Percentiles rank a stretch among this genome's conserved stretches.
phyloP scores from a whole-genome alignment of 2,329 filamentous ascomycete genomes.

The Aureobasidium namibiae region DNA sequence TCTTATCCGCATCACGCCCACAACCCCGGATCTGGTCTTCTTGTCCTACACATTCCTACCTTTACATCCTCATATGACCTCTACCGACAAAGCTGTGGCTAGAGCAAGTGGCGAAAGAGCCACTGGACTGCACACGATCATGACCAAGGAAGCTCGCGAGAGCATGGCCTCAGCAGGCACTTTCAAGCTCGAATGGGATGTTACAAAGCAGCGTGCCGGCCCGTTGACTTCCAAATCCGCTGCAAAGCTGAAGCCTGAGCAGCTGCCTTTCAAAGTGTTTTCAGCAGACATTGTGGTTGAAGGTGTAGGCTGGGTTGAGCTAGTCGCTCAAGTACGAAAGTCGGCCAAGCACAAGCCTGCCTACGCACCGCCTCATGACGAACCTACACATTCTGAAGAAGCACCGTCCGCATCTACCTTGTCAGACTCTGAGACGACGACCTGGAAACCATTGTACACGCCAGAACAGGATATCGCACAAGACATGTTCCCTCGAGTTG shows the following conservation, averaged over 20 bases:
- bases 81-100: constrained; percentile 68
- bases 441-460: not conserved
- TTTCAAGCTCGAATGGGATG: constrained; percentile 70
- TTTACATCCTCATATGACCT: constrained; percentile 65
- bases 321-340: constrained; percentile 68
- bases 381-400: not conserved
- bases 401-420: not conserved
- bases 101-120: constrained; percentile 59
- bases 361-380: not conserved
- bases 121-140: constrained; percentile 50
- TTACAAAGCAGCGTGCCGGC: constrained; percentile 70
- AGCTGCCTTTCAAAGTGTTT: constrained; percentile 71
- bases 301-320: constrained; percentile 86
- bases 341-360: constrained; percentile 8
- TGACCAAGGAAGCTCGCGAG: constrained; percentile 37
- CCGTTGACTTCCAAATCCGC: constrained; percentile 59
- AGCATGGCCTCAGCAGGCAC: constrained; percentile 56
- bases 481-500: constrained; percentile 56
- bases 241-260: constrained; percentile 54
- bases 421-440: not conserved
- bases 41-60: constrained; percentile 84
- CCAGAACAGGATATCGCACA: constrained; percentile 25
- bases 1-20: constrained; percentile 77
- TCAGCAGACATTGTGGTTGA: constrained; percentile 82
- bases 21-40: constrained; percentile 55